Conservation (phyloP, 2,329 filamentous ascomycete species). For the Aspergillus melleus region DNA sequence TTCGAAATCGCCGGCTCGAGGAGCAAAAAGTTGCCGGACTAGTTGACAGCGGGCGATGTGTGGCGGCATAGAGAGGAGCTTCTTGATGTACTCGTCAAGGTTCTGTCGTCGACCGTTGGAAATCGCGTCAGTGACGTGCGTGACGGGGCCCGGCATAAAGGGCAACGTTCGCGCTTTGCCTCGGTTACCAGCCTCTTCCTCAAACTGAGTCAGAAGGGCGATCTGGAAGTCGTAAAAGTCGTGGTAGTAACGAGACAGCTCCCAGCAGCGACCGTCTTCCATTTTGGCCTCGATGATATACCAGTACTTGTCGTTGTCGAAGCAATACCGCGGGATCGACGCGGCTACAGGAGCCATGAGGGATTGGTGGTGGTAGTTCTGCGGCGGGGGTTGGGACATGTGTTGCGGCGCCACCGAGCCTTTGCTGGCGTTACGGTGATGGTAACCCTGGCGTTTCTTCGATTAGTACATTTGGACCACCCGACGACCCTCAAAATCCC, state of each 20-base stretch:
- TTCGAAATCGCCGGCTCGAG: conserved; percentile 88
- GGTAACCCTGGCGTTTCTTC: conserved; percentile 28
- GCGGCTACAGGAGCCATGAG: conserved; percentile 77
- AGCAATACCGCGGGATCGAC: conserved; percentile 88
- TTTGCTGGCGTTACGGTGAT: conserved; percentile 43
- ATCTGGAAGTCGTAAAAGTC: conserved; percentile 99
- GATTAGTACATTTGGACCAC: conserved; percentile 1
- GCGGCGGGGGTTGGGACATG: conserved; percentile 44
- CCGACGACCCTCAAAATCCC: neutral
- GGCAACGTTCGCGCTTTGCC: conserved; percentile 79
- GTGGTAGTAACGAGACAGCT: conserved; percentile 91
- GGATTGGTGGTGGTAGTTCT: conserved; percentile 50
- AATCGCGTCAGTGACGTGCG: conserved; percentile 96
- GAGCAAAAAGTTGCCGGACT: conserved; percentile 87
- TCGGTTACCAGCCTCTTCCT: conserved; percentile 86
- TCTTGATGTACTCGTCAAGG: conserved; percentile 93
- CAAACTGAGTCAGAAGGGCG: conserved; percentile 85
- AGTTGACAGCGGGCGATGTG: conserved; percentile 83
- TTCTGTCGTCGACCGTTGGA: conserved; percentile 91
- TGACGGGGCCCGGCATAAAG: conserved; percentile 97
- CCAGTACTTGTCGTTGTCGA: conserved; percentile 97
- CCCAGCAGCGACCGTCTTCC: conserved; percentile 89
- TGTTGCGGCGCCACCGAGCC: conserved; percentile 28
- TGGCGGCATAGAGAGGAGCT: conserved; percentile 75
- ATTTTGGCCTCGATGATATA: conserved; percentile 92